A percentile compares a stretch with the other conserved stretches of the same genome.
Conservation (phyloP, 2,329 filamentous ascomycete genomes). For the Penicillium janthinellum region DNA sequence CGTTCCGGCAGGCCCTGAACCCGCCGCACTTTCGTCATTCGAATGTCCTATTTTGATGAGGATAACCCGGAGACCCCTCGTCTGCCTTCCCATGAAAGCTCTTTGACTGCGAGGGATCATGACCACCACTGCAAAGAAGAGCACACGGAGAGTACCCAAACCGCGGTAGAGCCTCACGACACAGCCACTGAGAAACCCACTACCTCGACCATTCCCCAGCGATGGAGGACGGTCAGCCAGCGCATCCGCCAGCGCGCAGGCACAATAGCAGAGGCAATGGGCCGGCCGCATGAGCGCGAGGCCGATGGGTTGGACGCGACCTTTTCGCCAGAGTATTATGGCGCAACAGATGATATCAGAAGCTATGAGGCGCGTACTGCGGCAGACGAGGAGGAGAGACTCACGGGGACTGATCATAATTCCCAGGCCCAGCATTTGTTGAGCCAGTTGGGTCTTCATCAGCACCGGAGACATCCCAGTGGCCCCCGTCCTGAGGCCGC, state of each 20-base stretch:
- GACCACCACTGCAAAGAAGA: constrained; percentile 2
- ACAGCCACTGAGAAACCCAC: constrained; percentile 12
- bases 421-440: constrained; percentile 27
- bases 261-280: constrained; percentile 24
- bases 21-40: not conserved
- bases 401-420: constrained; percentile 14
- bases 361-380: constrained; percentile 24
- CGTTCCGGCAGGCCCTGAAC: constrained; percentile 3
- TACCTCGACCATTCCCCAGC: constrained; percentile 9
- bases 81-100: constrained; percentile 8
- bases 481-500: not conserved
- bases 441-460: constrained; percentile 18
- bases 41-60: constrained; percentile 12
- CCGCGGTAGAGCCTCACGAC: constrained; percentile 1
- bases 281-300: constrained; percentile 25
- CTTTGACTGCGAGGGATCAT: not conserved
- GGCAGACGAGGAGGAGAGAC: constrained; percentile 20
- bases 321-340: constrained; percentile 25
- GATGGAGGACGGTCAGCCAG: constrained; percentile 26
- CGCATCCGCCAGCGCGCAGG: constrained; percentile 21
- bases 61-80: constrained; percentile 8
- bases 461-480: constrained; percentile 3
- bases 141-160: not conserved
- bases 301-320: constrained; percentile 26
- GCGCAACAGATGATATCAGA: constrained; percentile 27